A percentile compares a stretch with the other conserved stretches of the same genome.
These are phyloP conservation scores for Fusarium marasasianum DNA, from an alignment of 2,329 filamentous ascomycete genomes.

Conservation along the genomic window DNA sequence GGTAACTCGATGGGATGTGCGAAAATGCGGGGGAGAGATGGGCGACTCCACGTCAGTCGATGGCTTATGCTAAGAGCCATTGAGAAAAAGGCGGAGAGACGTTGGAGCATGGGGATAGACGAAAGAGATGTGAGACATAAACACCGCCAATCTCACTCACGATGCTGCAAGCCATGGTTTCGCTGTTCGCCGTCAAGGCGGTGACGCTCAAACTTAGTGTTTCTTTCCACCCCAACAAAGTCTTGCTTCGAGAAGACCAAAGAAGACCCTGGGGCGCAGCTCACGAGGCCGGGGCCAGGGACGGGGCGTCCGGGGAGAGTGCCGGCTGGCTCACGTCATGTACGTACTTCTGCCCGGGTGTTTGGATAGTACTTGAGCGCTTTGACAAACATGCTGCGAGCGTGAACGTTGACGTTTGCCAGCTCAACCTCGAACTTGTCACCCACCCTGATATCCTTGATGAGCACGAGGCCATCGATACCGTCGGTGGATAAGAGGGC, in stretches of 20 bases:
- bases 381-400: constrained; percentile 56
- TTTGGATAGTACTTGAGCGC: constrained; percentile 46
- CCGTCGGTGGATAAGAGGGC: constrained; percentile 54
- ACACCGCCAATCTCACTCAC: constrained; percentile 17
- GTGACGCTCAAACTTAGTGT: constrained; percentile 19
- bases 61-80: constrained; percentile 8
- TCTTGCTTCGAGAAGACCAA: not conserved
- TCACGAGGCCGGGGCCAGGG: constrained; percentile 28
- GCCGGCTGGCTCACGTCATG: constrained; percentile 17
- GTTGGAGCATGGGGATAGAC: not conserved
- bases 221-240: constrained; percentile 27
- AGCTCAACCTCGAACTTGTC: constrained; percentile 68
- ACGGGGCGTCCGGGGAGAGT: constrained; percentile 22
- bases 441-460: constrained; percentile 57
- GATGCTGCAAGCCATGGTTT: constrained; percentile 17
- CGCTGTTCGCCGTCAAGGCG: constrained; percentile 20
- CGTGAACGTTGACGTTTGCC: constrained; percentile 61
- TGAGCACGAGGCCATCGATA: constrained; percentile 50
- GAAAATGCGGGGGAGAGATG: constrained; percentile 31
- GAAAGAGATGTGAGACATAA: constrained; percentile 14
- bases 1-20: constrained; percentile 18
- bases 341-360: not conserved
- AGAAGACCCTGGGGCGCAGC: constrained; percentile 16
- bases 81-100: constrained; percentile 10
- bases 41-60: constrained; percentile 21